phyloP scores from a whole-genome alignment of 371 early-diverging fungal genomes.

The Actinomucor elegans region DNA sequence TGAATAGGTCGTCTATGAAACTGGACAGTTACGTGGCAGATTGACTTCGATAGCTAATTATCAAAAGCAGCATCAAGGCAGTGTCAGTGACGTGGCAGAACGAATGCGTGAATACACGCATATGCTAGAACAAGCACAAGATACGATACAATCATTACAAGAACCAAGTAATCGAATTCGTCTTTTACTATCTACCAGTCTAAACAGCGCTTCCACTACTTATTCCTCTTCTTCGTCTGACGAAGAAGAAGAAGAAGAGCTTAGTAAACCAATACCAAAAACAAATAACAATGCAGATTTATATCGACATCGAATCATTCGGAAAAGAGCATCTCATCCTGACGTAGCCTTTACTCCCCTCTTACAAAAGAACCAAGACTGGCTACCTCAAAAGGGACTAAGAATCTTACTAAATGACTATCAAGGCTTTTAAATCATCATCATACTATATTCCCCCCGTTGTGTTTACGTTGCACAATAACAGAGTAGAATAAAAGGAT shows the following conservation, averaged over 20 bases:
- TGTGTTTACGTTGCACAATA: background rate
- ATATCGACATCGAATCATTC: constrained; percentile 41
- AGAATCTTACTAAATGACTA: constrained; percentile 31
- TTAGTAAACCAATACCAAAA: background rate
- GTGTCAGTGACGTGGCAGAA: constrained; percentile 28
- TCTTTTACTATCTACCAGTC: background rate
- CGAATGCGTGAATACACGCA: constrained; percentile 43
- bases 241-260: constrained; percentile 7
- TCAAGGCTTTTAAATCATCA: constrained; percentile 1
- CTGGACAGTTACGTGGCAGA: constrained; percentile 31
- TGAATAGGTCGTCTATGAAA: constrained; percentile 38
- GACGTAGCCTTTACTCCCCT: constrained; percentile 8
- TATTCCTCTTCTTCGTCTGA: background rate
- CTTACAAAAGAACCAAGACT: background rate
- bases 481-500: background rate
- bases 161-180: constrained; percentile 10
- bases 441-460: no score
- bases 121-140: constrained; percentile 47
- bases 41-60: constrained; percentile 25
- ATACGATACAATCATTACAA: constrained; percentile 31
- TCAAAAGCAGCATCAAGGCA: constrained; percentile 36
- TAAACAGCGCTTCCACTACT: background rate
- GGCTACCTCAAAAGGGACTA: constrained; percentile 38
- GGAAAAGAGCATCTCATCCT: constrained; percentile 36
- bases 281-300: constrained; percentile 20